Percentiles rank a stretch among this genome's conserved stretches.
Evolutionary conservation across 352 stramenopile species (phyloP).

Genomic region (Phytophthora boehmeriae): DNA sequence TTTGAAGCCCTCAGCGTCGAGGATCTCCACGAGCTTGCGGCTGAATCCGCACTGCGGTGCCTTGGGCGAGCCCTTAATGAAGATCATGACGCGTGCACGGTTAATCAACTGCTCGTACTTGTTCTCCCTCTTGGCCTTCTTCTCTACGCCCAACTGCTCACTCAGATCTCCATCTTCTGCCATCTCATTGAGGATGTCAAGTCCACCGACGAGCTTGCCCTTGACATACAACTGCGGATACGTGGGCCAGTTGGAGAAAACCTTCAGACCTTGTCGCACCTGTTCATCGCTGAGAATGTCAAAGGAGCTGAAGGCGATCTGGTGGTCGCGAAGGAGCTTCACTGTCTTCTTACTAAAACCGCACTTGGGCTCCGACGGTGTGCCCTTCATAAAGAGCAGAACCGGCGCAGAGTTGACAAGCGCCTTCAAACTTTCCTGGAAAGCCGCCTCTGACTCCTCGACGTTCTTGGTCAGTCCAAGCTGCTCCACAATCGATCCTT

Average conservation of each 20-base stretch:
- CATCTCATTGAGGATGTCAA: slow-evolving; percentile 97
- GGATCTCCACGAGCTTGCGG: slow-evolving; percentile 93
- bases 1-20: slow-evolving; percentile 88
- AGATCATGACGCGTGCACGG: slow-evolving; percentile 95
- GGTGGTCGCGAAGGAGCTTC: slow-evolving; percentile 88
- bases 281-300: slow-evolving; percentile 94
- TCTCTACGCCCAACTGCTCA: slow-evolving; percentile 89
- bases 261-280: slow-evolving; percentile 96
- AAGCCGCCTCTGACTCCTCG: slow-evolving; percentile 75
- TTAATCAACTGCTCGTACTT: slow-evolving; percentile 92
- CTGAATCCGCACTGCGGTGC: slow-evolving; percentile 96
- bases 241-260: slow-evolving; percentile 96
- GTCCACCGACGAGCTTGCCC: slow-evolving; percentile 92
- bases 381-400: slow-evolving; percentile 97
- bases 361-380: slow-evolving; percentile 89
- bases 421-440: slow-evolving; percentile 85
- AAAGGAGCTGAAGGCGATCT: slow-evolving; percentile 95
- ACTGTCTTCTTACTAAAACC: slow-evolving; percentile 95
- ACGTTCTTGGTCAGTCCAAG: slow-evolving; percentile 76
- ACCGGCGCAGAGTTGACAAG: slow-evolving; percentile 90
- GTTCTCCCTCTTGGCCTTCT: slow-evolving; percentile 87
- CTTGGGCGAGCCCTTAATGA: slow-evolving; percentile 97
- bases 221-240: slow-evolving; percentile 97
- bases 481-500: slow-evolving; percentile 82
- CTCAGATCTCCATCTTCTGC: slow-evolving; percentile 89